Evolutionary conservation across 2,329 filamentous ascomycete genomes (phyloP), one percentile per base, ranked within the genome.

Genomic region (Aspergillus ochraceus): DNA sequence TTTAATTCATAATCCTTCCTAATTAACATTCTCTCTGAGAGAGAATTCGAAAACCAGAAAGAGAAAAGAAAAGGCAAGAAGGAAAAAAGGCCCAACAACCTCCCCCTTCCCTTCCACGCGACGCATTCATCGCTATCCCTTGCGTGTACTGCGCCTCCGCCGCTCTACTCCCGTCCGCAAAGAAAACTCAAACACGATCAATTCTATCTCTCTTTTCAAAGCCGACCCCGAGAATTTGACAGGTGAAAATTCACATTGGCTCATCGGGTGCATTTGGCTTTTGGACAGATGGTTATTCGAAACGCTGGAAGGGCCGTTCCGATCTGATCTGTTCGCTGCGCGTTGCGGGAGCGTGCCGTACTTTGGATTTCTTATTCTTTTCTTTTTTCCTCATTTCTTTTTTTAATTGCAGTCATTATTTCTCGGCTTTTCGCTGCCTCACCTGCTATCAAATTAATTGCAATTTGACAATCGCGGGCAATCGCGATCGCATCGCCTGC

Each of bases 261-360:
- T 58, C 20, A 46, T 47, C 49, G 60, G 57, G 59, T 54, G 58
- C 55, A 47, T 50, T 61, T 60, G 59, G 57, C 54, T 59, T 59
- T 61, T 54, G 58, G 58, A 58, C 57, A 62, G 64, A 67, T 66
- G 61, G 59, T 66, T 54, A 47, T 63, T 64, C 58, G 52, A 60
- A 63, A 59, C 59, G 60, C 55, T 63, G 56, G 60, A 63, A 63
- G 60, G 61, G 55, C 59, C 59, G 60, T 60, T 63, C 58, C 60
- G 66, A 69, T 71, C 67, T 69, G 67, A 70, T 66, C 67, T 70
- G 64, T 70, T 66, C 62, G 61, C 65, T 65, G 67, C 61, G 58
- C 57, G 58, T 58, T 65, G 58, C 62, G 66, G 55, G 60, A 63
- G 60, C 58, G 60, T 62, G 59, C 63, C 64, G 61, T 64, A 65